Evolutionary conservation across 164 flowering plant genomes (phyloP).

Genomic region (Tinospora cordifolia): DNA sequence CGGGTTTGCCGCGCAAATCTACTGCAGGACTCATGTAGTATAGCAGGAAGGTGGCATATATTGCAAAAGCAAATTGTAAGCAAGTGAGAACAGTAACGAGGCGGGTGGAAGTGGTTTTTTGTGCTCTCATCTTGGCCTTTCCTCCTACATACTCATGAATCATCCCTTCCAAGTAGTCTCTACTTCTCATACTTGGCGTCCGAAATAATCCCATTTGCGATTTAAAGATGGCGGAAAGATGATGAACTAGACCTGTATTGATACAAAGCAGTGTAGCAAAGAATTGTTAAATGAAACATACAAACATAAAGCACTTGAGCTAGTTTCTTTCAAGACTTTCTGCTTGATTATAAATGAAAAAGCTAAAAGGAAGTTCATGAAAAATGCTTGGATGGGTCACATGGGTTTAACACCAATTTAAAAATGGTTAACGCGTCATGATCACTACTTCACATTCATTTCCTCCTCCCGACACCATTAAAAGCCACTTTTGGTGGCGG

Average conservation of each 20-base stretch:
- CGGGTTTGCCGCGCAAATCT: slow-evolving; percentile 64
- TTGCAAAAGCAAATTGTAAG: slow-evolving; percentile 79
- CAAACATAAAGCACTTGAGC: too few relatives aligned
- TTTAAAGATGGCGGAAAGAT: neutral
- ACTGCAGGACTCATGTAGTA: slow-evolving; percentile 83
- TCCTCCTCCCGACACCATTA: slow-evolving; percentile 25
- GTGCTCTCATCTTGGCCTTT: slow-evolving; percentile 38
- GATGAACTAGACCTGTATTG: slow-evolving; percentile 10
- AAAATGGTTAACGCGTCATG: slow-evolving; percentile 27
- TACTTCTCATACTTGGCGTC: slow-evolving; percentile 37
- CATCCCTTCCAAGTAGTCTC: slow-evolving; percentile 76
- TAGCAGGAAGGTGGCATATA: slow-evolving; percentile 77
- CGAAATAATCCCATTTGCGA: slow-evolving; percentile 42
- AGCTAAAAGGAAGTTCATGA: slow-evolving; percentile 23
- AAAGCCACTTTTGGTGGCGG: slow-evolving; percentile 59
- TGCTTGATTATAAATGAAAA: slow-evolving; percentile 18
- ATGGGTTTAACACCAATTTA: slow-evolving; percentile 33
- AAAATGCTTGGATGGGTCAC: slow-evolving; percentile 58
- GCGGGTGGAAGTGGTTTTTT: slow-evolving; percentile 36
- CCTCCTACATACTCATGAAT: slow-evolving; percentile 60
- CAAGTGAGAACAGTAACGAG: slow-evolving; percentile 71
- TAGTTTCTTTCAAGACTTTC: neutral
- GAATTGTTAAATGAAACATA: neutral
- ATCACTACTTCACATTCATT: slow-evolving; percentile 33
- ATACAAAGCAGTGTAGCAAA: slow-evolving; percentile 3